phyloP scores from a whole-genome alignment of 805 yeast species.

The Metschnikowia similis region DNA sequence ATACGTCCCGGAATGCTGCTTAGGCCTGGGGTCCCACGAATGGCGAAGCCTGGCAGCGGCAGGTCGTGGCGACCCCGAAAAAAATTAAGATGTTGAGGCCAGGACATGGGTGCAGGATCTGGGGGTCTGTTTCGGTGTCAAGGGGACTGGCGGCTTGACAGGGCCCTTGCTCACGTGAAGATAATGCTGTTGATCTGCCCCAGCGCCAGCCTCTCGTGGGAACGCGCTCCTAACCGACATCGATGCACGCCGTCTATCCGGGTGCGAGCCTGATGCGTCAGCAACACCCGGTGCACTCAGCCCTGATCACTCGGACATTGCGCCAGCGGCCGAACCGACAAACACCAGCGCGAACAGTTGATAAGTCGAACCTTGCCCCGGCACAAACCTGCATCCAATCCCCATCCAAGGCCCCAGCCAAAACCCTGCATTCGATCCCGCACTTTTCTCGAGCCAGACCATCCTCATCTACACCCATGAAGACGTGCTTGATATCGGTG shows the following conservation, averaged over 20 bases:
- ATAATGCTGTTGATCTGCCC: neutral
- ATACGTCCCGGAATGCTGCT: no score
- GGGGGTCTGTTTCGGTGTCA: neutral
- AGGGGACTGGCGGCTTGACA: neutral
- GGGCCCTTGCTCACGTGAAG: neutral
- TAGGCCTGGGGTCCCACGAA: no score
- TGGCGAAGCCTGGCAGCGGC: no score
- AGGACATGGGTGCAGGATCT: neutral
- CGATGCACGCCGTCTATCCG: neutral
- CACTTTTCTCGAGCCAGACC: neutral
- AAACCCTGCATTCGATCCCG: neutral
- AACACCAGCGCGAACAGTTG: no score
- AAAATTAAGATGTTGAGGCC: neutral
- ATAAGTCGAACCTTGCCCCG: no score
- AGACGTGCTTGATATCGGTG: slow-evolving; percentile 7
- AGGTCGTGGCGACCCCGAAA: no score
- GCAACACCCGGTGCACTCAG: no score
- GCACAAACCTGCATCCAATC: no score
- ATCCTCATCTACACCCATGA: slow-evolving; percentile 7
- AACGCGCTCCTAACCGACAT: neutral
- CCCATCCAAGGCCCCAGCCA: no score
- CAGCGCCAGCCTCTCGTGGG: neutral
- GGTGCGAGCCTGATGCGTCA: no score
- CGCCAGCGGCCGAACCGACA: no score
- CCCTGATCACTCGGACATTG: no score